phyloP scores from a whole-genome alignment of 1,284 basidiomycete species.

The Malassezia sp. region DNA sequence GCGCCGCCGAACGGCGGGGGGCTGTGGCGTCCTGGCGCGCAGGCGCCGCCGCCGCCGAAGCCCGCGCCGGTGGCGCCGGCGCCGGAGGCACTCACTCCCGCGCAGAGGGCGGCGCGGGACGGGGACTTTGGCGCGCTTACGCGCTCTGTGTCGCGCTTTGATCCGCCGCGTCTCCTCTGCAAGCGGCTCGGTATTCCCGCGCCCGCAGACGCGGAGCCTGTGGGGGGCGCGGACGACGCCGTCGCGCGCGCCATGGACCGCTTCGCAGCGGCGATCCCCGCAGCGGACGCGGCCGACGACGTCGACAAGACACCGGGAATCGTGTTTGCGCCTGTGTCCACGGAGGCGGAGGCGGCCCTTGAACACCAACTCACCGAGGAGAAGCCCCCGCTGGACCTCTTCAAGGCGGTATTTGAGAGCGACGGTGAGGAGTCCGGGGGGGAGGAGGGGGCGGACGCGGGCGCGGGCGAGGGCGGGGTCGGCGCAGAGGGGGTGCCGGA shows the following conservation, averaged over 20 bases:
- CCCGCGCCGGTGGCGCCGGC: background rate
- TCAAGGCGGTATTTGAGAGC: conserved; percentile 12
- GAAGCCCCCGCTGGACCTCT: conserved; percentile 10
- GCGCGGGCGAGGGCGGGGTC: too few relatives aligned
- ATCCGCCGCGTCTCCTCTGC: conserved; percentile 15
- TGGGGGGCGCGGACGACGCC: background rate
- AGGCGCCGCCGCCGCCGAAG: background rate
- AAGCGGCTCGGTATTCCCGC: conserved; percentile 6
- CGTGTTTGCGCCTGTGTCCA: conserved; percentile 1
- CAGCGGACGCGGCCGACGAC: too few relatives aligned
- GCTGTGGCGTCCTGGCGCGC: background rate
- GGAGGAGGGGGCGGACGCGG: too few relatives aligned
- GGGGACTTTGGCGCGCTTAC: conserved; percentile 9
- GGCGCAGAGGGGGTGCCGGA: too few relatives aligned
- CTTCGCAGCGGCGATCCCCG: background rate
- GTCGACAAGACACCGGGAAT: too few relatives aligned
- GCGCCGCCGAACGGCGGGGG: background rate
- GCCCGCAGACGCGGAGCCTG: background rate
- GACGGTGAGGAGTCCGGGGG: conserved; percentile 5
- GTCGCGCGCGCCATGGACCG: background rate
- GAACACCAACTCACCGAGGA: conserved; percentile 1
- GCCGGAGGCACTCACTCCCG: background rate
- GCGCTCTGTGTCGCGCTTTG: background rate
- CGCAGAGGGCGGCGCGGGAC: conserved; percentile 5
- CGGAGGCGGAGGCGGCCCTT: background rate